phyloP scores from a whole-genome alignment of 805 yeast genomes.

The Ogataea paraovalis region DNA sequence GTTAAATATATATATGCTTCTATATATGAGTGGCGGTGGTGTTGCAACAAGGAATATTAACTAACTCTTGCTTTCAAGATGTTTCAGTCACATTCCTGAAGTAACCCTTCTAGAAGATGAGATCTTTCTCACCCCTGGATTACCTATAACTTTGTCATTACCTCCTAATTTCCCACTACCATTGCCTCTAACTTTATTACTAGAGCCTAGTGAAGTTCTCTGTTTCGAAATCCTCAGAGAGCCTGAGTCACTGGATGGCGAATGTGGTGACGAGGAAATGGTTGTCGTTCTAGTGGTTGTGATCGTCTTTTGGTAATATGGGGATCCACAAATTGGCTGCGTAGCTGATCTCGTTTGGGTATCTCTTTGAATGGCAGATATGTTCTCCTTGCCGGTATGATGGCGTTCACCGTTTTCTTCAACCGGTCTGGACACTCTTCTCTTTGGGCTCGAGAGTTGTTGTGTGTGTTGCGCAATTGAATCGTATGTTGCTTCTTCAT shows the following conservation, averaged over 20 bases:
- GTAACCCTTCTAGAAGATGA: conserved; percentile 27
- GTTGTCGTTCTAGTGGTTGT: conserved; percentile 48
- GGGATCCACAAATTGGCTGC: conserved; percentile 29
- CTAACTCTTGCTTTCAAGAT: no score
- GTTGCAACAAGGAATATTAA: background rate
- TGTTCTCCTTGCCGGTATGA: conserved; percentile 10
- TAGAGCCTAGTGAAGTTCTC: conserved; percentile 22
- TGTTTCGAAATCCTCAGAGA: conserved; percentile 27
- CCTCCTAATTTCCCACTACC: conserved; percentile 24
- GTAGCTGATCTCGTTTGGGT: conserved; percentile 20
- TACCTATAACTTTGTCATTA: conserved; percentile 31
- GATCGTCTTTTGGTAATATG: conserved; percentile 41
- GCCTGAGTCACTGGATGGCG: conserved; percentile 12
- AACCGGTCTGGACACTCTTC: conserved; percentile 12
- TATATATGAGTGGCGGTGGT: background rate
- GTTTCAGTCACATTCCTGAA: conserved; percentile 17
- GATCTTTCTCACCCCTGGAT: conserved; percentile 33
- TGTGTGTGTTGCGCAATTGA: conserved; percentile 19
- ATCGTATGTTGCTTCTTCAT: conserved; percentile 31
- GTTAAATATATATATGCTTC: background rate
- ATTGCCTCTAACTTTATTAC: conserved; percentile 16
- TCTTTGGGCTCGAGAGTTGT: conserved; percentile 23
- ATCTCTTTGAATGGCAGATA: conserved; percentile 14
- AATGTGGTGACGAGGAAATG: conserved; percentile 28
- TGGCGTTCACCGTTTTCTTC: conserved; percentile 20